phyloP scores from a whole-genome alignment of 306 rosid genomes.

The Quercus glauca region DNA sequence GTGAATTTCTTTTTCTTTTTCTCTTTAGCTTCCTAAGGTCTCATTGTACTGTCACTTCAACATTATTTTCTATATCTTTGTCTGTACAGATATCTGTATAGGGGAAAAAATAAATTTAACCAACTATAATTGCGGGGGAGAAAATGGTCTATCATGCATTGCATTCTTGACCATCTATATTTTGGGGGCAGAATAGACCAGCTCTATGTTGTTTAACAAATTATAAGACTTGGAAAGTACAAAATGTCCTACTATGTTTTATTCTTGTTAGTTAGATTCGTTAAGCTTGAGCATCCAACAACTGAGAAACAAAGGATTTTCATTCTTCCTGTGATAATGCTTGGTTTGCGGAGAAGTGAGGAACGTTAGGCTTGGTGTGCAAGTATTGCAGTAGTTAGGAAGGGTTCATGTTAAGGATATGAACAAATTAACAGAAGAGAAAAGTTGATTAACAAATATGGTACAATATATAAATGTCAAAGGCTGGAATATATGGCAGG shows the following conservation, averaged over 20 bases:
- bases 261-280: neutral
- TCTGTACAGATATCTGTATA: neutral
- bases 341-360: neutral
- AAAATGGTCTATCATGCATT: conserved; percentile 4
- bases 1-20: neutral
- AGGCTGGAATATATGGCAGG: neutral
- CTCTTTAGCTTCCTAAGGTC: neutral
- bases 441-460: neutral
- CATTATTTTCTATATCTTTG: conserved; percentile 22
- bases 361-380: neutral
- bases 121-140: conserved; percentile 40
- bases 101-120: conserved; percentile 10
- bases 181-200: neutral
- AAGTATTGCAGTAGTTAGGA: neutral
- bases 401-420: neutral
- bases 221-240: neutral
- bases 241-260: neutral
- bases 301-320: neutral
- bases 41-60: conserved; percentile 5
- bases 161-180: conserved; percentile 16
- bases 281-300: neutral
- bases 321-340: neutral
- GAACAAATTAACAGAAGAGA: neutral
- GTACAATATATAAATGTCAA: neutral
- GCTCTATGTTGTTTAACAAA: neutral